Conservation (phyloP, 768 basidiomycete species). For the Brasilioporus rufonigricans region DNA sequence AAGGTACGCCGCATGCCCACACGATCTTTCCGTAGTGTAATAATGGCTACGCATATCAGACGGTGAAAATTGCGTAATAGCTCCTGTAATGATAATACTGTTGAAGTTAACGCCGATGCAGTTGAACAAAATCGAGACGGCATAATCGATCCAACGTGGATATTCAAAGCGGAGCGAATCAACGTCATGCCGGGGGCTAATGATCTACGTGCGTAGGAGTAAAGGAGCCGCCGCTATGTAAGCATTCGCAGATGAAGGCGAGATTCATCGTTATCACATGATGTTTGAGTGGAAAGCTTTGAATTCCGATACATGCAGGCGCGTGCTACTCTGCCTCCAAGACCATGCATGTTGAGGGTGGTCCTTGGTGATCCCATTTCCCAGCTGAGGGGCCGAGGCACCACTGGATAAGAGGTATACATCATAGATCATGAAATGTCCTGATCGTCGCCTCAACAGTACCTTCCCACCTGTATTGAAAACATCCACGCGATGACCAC, state of each 20-base stretch:
- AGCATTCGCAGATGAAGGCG: neutral
- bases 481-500: no score
- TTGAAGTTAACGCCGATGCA: neutral
- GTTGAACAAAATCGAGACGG: neutral
- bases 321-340: neutral
- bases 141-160: no score
- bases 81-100: neutral
- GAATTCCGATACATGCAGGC: no score
- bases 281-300: neutral
- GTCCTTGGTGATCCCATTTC: neutral
- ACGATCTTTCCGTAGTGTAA: neutral
- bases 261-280: neutral
- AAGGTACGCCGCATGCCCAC: conserved; percentile 47
- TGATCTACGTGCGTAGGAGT: no score
- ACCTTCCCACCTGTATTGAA: no score
- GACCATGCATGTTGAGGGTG: neutral
- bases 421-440: neutral
- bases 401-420: neutral
- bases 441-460: no score
- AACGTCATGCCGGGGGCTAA: no score
- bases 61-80: conserved; percentile 42
- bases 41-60: conserved; percentile 24
- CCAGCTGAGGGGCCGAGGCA: neutral
- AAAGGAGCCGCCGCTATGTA: neutral
- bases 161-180: neutral